phyloP scores from a whole-genome alignment of 441 rosid species.

The Populus trichocarpa region DNA sequence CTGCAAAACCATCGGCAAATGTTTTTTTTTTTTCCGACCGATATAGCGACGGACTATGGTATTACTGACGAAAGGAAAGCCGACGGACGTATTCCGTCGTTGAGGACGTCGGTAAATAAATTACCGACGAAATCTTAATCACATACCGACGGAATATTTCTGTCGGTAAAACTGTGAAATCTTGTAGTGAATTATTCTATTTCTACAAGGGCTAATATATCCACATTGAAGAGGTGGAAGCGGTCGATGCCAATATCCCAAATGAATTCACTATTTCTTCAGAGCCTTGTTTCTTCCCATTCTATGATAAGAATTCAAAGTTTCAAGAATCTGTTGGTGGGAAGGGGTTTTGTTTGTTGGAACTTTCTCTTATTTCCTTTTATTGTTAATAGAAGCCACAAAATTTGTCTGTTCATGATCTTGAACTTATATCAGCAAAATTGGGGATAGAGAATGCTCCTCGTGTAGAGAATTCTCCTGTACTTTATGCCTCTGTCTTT shows the following conservation, averaged over 20 bases:
- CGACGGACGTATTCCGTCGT: no score
- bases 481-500: constrained; percentile 49
- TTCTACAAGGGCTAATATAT: constrained; percentile 14
- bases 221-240: constrained; percentile 24
- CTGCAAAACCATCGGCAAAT: no score
- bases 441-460: constrained; percentile 56
- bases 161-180: no score
- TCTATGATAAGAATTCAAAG: constrained; percentile 40
- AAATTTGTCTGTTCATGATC: constrained; percentile 52
- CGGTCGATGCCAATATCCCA: constrained; percentile 42
- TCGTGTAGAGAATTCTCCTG: constrained; percentile 22
- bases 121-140: no score
- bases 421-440: constrained; percentile 57
- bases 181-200: no score
- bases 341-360: constrained; percentile 11
- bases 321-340: constrained; percentile 9
- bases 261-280: constrained; percentile 55
- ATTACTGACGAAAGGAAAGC: no score
- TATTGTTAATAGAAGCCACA: constrained; percentile 48
- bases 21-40: no score
- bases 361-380: constrained; percentile 14
- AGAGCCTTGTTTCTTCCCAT: constrained; percentile 41
- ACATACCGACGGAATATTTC: no score
- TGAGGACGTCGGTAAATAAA: no score
- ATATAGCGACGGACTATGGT: no score